Evolutionary conservation across 1,284 basidiomycete genomes (phyloP), one percentile per base, ranked within the genome.

Genomic region (Leccinum fallax): DNA sequence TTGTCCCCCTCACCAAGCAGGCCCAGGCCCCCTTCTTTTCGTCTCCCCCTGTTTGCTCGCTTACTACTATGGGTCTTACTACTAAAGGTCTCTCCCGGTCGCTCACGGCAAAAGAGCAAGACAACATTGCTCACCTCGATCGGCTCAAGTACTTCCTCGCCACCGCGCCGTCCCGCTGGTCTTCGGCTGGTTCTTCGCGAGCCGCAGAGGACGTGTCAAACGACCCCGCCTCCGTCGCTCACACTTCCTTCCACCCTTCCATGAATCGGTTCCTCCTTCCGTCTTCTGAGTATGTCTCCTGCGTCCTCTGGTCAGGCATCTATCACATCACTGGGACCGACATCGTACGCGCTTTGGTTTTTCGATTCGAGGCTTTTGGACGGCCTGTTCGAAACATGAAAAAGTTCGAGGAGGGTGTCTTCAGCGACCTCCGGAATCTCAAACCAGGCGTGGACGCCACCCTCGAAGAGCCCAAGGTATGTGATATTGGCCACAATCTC

Each of bases 391-490:
- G 83, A 61, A 93, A 93, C 72, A 90, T 92, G 84, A 93, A 94
- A 77, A 95, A 95, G 75, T 95, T 95, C 68, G 94, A 96, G 76
- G 94, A 96, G 77, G 94, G 94, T 57, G 89, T 97, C 34, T 97
- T 97, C 74, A 92, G 89, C 59, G 94, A 97, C 77, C 81, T 97
- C 61, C 79, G 94, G 28, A 97, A 97, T 73, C 81, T 97, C 65
- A 97, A 96, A 77, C 94, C 94, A 0, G 95, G 95, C 11, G 83
- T 88, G 1, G 94, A 96, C 74, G 93, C 94, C 38, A 92, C 89
- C 69, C 79, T 97, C 32, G 94, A 97, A 75, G 94, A 96, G 70
- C 94, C 95, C 30, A 95, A 97, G 87, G 94, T 93, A 61, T 57
- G 81, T 63, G 38, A 32, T 60, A 1, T 11, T 21, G 5, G 40